Evolutionary conservation across 306 rosid genomes (phyloP).

Genomic region (Castanea sativa): DNA sequence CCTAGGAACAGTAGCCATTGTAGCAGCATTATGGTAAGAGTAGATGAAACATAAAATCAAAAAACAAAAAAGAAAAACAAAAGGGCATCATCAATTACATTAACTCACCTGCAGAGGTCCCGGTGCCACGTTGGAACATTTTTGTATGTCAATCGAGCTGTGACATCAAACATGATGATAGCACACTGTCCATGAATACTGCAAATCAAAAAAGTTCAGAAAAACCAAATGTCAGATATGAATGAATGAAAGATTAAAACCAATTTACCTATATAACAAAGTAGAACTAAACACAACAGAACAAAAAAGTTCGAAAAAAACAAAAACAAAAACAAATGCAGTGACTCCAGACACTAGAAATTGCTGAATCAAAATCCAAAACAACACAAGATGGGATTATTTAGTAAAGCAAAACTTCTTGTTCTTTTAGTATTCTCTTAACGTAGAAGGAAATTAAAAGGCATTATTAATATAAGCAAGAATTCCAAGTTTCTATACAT

Average conservation of each 20-base stretch:
- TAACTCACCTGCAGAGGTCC: slow-evolving; percentile 27
- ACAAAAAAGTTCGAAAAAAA: background rate
- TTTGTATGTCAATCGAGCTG: slow-evolving; percentile 36
- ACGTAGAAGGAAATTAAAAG: too few species aligned
- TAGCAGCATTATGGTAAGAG: background rate
- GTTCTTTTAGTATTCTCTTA: too few species aligned
- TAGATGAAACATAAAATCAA: background rate
- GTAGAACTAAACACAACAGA: too few species aligned
- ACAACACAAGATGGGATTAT: too few species aligned
- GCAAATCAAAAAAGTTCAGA: background rate
- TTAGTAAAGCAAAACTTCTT: too few species aligned
- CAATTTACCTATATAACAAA: too few species aligned
- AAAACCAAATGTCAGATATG: background rate
- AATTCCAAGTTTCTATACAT: too few species aligned
- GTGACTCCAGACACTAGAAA: too few species aligned
- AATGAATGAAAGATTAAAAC: background rate
- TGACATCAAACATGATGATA: slow-evolving; percentile 38
- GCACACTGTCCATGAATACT: slow-evolving; percentile 41
- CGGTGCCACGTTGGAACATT: slow-evolving; percentile 38
- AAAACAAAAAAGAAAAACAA: background rate
- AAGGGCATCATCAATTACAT: background rate
- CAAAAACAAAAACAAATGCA: background rate
- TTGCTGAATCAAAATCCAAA: too few species aligned
- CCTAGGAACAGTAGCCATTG: background rate
- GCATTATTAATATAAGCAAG: too few species aligned